Conservation (phyloP, 495 filamentous ascomycete genomes). For the Penicillium verhagenii region DNA sequence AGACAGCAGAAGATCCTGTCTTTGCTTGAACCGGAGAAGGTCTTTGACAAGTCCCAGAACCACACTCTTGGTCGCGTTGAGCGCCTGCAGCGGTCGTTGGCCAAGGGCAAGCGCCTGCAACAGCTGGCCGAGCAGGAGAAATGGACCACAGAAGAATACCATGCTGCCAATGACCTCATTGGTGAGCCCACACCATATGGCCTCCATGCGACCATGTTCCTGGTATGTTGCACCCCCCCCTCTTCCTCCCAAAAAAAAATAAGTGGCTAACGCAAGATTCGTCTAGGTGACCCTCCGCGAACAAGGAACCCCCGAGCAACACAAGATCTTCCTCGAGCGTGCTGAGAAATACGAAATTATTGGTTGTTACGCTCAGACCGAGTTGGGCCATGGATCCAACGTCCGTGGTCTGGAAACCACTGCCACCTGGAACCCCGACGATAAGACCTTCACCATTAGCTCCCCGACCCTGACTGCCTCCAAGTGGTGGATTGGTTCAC, state of each 20-base stretch:
- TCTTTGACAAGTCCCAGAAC: conserved; percentile 70
- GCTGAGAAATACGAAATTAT: conserved; percentile 65
- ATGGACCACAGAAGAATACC: conserved; percentile 63
- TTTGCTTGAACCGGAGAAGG: conserved; percentile 56
- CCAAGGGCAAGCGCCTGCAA: conserved; percentile 62
- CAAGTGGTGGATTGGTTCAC: conserved; percentile 79
- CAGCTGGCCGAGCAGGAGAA: conserved; percentile 59
- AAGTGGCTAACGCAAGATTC: conserved; percentile 6
- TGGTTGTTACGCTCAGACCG: conserved; percentile 77
- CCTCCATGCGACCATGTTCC: conserved; percentile 66
- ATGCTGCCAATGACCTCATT: conserved; percentile 58
- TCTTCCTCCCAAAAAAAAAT: background rate
- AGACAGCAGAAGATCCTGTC: conserved; percentile 53
- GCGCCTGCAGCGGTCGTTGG: conserved; percentile 59
- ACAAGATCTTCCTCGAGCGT: conserved; percentile 62
- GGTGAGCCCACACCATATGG: conserved; percentile 67
- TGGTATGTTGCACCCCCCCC: conserved; percentile 35
- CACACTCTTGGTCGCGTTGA: conserved; percentile 65
- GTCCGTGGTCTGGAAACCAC: conserved; percentile 73
- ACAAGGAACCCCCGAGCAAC: conserved; percentile 68
- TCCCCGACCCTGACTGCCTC: conserved; percentile 65
- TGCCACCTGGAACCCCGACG: conserved; percentile 64
- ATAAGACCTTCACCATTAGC: conserved; percentile 69
- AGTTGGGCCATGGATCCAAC: conserved; percentile 72
- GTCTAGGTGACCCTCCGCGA: conserved; percentile 61